Evolutionary conservation across 2,329 filamentous ascomycete species (phyloP).

Genomic region (Ophiostoma sp.): DNA sequence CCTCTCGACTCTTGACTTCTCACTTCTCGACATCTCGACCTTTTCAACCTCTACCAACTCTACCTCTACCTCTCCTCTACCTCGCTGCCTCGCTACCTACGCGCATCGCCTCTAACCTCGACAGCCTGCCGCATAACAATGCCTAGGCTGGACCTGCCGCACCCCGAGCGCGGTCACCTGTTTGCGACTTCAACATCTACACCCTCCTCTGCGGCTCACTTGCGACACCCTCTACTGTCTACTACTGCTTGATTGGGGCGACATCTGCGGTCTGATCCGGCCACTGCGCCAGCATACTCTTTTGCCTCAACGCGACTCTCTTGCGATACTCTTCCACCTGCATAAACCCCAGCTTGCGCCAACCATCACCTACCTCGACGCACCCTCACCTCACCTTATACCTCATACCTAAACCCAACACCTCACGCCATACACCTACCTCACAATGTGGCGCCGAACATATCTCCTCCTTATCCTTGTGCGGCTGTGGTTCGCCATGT

Average conservation of each 20-base stretch:
- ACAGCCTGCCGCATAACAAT: conserved; percentile 21
- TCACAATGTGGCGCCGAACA: conserved; percentile 78
- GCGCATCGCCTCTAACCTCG: background rate
- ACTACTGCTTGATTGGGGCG: background rate
- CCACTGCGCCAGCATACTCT: background rate
- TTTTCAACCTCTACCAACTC: background rate
- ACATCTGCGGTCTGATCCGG: conserved; percentile 1
- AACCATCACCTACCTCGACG: background rate
- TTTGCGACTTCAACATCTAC: conserved; percentile 17
- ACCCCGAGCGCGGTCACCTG: conserved; percentile 22
- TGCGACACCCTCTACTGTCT: background rate
- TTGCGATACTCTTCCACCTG: background rate
- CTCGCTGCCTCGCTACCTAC: background rate
- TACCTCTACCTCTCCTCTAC: background rate
- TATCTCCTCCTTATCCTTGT: conserved; percentile 81
- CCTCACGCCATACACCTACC: conserved; percentile 15
- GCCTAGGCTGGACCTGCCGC: conserved; percentile 22
- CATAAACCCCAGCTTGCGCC: background rate
- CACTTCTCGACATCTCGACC: background rate
- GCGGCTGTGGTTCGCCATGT: conserved; percentile 88
- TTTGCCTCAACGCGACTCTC: conserved; percentile 8
- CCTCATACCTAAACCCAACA: background rate
- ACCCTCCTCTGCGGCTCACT: background rate
- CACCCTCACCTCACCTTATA: background rate
- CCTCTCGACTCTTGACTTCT: background rate